Conservation (phyloP, 108 stramenopile genomes). For the Conticribra guillardii region DNA sequence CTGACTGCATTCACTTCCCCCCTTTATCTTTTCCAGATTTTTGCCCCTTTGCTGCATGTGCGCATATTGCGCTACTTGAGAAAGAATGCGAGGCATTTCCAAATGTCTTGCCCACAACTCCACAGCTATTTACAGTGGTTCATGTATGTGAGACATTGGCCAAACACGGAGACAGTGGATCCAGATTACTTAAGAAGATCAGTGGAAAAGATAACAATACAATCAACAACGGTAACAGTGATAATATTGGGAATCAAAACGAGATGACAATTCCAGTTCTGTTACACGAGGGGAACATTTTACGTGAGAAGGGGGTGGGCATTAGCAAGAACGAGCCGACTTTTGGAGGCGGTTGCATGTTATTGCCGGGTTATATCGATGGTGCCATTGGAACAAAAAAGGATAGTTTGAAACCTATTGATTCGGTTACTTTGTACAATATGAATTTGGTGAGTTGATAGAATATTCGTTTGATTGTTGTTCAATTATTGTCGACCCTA, state of each 20-base stretch:
- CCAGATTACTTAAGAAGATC: slow-evolving; percentile 37
- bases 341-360: slow-evolving; percentile 5
- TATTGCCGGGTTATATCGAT: slow-evolving; percentile 45
- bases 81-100: slow-evolving; percentile 13
- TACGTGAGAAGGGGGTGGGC: slow-evolving; percentile 4
- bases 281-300: slow-evolving; percentile 39
- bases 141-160: slow-evolving; percentile 37
- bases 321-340: background rate
- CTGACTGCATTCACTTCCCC: background rate
- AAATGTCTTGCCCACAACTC: background rate
- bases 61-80: slow-evolving; percentile 39
- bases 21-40: slow-evolving; percentile 6
- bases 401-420: slow-evolving; percentile 19
- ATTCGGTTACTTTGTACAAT: slow-evolving; percentile 34
- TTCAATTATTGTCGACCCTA: background rate
- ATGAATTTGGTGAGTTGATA: slow-evolving; percentile 37
- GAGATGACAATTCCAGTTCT: slow-evolving; percentile 24
- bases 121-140: slow-evolving; percentile 31
- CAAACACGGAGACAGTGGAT: slow-evolving; percentile 30
- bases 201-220: background rate
- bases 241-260: background rate
- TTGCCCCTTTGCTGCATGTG: slow-evolving; percentile 21
- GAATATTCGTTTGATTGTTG: background rate
- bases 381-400: slow-evolving; percentile 25
- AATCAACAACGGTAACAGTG: background rate